Evolutionary conservation across 495 filamentous ascomycete genomes (phyloP), one percentile per base, ranked within the genome.

Genomic region (Penicillium crystallinum): DNA sequence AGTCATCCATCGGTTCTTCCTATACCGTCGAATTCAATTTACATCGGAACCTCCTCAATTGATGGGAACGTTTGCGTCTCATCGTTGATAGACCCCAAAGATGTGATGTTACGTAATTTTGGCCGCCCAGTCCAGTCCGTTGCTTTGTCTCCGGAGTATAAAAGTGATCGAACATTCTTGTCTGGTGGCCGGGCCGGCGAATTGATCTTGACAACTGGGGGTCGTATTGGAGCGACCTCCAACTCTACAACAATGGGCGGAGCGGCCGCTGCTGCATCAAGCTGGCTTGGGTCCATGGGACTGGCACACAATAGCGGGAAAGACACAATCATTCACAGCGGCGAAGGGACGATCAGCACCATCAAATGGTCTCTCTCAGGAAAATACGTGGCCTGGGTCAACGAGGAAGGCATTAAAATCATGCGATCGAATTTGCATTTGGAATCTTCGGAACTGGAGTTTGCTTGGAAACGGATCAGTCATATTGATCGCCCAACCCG

Each of bases 391-490:
- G 87, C 81, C 0, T 98, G 93, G 93, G 77, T 93, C 19, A 97
- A 96, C 59, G 93, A 98, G 67, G 85, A 92, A 58, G 93, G 93
- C 1, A 91, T 96, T 61, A 96, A 96, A 66, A 90, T 98, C 42
- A 97, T 98, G 93, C 80, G 93, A 38, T 89, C 88, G 4, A 91
- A 91, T 62, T 67, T 96, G 21, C 81, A 90, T 49, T 77, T 97
- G 4, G 89, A 93, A 14, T 83, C 76, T 31, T 79, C 79, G 6
- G 88, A 95, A 53, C 68, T 77, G 2, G 92, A 96, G 14, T 82
- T 85, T 56, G 88, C 91, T 18, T 98, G 93, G 93, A 97, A 93
- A 66, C 81, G 93, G n/a, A 87, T 98, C 54, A 90, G 88, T 23
- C 93, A 97, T 63, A 86, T 92, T 39, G 91, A 91, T 57, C 80